Conservation (phyloP, 495 filamentous ascomycete genomes). For the Sabuloglossum arenarium region DNA sequence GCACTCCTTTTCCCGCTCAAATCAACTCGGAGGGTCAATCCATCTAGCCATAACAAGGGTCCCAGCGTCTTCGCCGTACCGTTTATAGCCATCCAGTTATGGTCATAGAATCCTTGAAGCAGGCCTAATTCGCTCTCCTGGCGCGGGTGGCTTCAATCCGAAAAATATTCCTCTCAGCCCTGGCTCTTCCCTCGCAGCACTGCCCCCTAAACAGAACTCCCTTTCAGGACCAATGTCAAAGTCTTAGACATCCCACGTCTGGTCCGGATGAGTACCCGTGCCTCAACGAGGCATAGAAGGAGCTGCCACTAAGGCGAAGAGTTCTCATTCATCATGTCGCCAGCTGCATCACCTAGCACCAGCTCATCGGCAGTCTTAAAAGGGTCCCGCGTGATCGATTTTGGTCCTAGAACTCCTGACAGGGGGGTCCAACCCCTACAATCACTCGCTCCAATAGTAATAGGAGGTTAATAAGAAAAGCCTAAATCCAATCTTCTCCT, state of each 20-base stretch:
- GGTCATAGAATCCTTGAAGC: background rate
- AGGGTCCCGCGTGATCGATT: background rate
- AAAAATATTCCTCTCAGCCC: background rate
- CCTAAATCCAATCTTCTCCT: too few species aligned
- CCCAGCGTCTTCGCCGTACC: background rate
- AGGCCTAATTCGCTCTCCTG: background rate
- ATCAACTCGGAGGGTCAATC: background rate
- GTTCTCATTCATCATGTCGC: background rate
- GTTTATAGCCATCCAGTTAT: too few species aligned
- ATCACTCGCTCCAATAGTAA: background rate
- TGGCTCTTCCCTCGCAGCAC: background rate
- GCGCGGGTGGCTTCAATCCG: background rate
- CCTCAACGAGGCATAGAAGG: background rate
- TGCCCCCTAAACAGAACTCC: background rate
- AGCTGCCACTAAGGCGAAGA: background rate
- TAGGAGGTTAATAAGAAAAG: too few species aligned
- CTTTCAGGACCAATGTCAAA: background rate
- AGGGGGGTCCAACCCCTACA: background rate
- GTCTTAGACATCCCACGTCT: background rate
- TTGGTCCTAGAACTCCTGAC: background rate
- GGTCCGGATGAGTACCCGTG: background rate
- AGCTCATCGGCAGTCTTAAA: background rate
- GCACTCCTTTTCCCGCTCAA: background rate
- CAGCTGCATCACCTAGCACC: background rate
- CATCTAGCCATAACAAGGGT: too few species aligned